Conservation (phyloP, 179 eudicot species). For the Heliamphora pulchella region DNA sequence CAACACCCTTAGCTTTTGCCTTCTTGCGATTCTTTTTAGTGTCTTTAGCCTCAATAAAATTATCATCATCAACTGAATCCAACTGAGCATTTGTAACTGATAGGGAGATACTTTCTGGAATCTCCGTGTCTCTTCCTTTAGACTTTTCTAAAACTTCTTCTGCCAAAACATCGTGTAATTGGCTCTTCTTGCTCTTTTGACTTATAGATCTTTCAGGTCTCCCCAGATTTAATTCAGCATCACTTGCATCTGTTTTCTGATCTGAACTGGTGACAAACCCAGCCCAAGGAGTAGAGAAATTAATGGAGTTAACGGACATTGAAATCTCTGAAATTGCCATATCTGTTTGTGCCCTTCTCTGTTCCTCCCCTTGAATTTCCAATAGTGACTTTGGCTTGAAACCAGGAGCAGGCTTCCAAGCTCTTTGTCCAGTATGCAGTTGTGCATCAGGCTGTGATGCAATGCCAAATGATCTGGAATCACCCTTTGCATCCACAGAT, state of each 20-base stretch:
- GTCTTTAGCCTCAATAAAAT: slow-evolving; percentile 89
- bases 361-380: slow-evolving; percentile 96
- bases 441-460: slow-evolving; percentile 25
- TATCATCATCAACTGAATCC: slow-evolving; percentile 41
- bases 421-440: slow-evolving; percentile 36
- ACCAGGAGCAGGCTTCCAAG: slow-evolving; percentile 89
- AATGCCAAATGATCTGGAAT: slow-evolving; percentile 25
- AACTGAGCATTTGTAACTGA: slow-evolving; percentile 29
- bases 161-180: slow-evolving; percentile 66
- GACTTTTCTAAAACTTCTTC: slow-evolving; percentile 49
- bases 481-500: slow-evolving; percentile 28
- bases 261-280: slow-evolving; percentile 51
- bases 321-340: slow-evolving; percentile 36
- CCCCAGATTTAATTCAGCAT: slow-evolving; percentile 23
- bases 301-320: slow-evolving; percentile 41
- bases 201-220: slow-evolving; percentile 31
- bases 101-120: slow-evolving; percentile 27
- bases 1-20: slow-evolving; percentile 74
- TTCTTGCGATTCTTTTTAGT: slow-evolving; percentile 87
- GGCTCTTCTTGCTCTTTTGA: slow-evolving; percentile 55
- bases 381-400: slow-evolving; percentile 78
- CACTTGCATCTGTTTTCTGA: slow-evolving; percentile 31
- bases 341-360: slow-evolving; percentile 47
- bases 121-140: slow-evolving; percentile 35
- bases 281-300: slow-evolving; percentile 64